Evolutionary conservation across 257 asterid genomes (phyloP), one percentile per base, ranked within the genome.

Genomic region (Salvia rosmarinus): DNA sequence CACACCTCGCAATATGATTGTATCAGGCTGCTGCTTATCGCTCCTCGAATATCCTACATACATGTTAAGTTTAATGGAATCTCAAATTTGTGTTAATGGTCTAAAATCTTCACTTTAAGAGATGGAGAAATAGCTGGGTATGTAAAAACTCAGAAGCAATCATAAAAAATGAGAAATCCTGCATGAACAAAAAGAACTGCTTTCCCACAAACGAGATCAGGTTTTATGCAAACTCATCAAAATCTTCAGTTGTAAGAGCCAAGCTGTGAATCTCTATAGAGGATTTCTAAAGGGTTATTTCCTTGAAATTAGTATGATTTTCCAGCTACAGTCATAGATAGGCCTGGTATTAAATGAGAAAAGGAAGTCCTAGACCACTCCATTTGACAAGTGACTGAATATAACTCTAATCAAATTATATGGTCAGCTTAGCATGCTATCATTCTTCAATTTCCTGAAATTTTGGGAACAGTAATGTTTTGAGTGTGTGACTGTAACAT

Each of bases 21-120:
- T 95, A 82, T 91, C 97, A 34, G 96, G 98, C 78, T 85, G 98
- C 80, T 79, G 87, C 77, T 58, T 79, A 71, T 72, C 85, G 35
- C 84, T 77, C 80, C 91, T 89, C 60, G 72, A 73, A 77, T 85
- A 74, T 68, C 96, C 99, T 95, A 75, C 61, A 67, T 5, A 16
- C 43, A 16, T 65, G 40, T 68, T 55, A 60, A 67, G 47, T 13
- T 64, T 21, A 57, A 77, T 52, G 58, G 51, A 60, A 74, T 55
- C 32, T 28, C 40, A 2, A 6, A 34, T 60, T 49, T 17, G 28
- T 34, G 13, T 40, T 16, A 44, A 67, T 14, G 17, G 37, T 19
- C 49, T 3, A 61, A 61, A 44, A 7, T 11, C 46, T 10, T 0
- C 50, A 9, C 42, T 9, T 55, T 17, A 40, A 55, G 59, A 61